phyloP scores from a whole-genome alignment of 2,329 filamentous ascomycete species.

The Pseudopithomyces chartarum region DNA sequence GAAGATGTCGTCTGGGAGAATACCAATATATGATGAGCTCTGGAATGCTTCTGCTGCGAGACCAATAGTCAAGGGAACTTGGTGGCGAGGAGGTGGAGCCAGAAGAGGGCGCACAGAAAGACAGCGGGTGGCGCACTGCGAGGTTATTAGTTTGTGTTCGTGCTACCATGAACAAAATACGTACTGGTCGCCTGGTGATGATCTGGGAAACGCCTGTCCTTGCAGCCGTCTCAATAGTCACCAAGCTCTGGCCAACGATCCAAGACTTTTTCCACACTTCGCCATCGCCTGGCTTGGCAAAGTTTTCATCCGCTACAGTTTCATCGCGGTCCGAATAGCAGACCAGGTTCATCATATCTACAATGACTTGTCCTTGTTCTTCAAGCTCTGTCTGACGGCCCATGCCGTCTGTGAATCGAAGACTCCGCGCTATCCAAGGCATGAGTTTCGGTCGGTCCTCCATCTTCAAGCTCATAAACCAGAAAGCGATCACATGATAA shows the following conservation, averaged over 20 bases:
- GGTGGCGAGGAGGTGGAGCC: slow-evolving; percentile 46
- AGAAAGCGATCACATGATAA: slow-evolving; percentile 94
- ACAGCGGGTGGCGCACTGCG: slow-evolving; percentile 49
- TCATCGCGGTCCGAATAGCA: slow-evolving; percentile 86
- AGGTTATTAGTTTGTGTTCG: slow-evolving; percentile 14
- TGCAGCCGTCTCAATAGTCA: slow-evolving; percentile 74
- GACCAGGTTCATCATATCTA: slow-evolving; percentile 92
- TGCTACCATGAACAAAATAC: slow-evolving; percentile 58
- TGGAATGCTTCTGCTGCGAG: slow-evolving; percentile 49
- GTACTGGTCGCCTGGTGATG: slow-evolving; percentile 73
- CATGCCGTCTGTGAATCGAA: slow-evolving; percentile 76
- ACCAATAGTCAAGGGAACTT: slow-evolving; percentile 46
- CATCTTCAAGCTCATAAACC: slow-evolving; percentile 90
- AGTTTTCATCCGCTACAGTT: slow-evolving; percentile 68
- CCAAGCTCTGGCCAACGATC: slow-evolving; percentile 74
- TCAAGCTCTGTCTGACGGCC: slow-evolving; percentile 75
- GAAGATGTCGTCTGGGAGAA: slow-evolving; percentile 75
- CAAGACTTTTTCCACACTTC: slow-evolving; percentile 70
- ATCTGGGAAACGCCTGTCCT: slow-evolving; percentile 71
- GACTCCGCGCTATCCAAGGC: slow-evolving; percentile 84
- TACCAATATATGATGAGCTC: slow-evolving; percentile 60
- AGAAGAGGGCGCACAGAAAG: slow-evolving; percentile 45
- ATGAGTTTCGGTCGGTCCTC: slow-evolving; percentile 83
- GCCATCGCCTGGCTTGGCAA: slow-evolving; percentile 67
- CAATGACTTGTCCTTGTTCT: slow-evolving; percentile 89